phyloP scores from a whole-genome alignment of 1,139 yeast genomes.

The Geotrichum cucujoidarum region DNA sequence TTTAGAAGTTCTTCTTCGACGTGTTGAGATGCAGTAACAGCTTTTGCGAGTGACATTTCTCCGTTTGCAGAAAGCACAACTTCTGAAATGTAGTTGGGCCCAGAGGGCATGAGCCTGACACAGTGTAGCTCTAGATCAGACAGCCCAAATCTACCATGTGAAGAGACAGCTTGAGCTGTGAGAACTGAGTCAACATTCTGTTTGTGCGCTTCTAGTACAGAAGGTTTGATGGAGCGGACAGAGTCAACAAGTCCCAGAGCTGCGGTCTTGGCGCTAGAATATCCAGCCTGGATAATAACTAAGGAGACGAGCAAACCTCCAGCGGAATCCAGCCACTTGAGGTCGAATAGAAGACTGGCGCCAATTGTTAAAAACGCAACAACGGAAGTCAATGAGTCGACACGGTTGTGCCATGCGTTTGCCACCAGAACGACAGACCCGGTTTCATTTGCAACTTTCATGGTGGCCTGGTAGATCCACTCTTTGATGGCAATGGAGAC shows the following conservation, averaged over 20 bases:
- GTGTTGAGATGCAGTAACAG: constrained; percentile 3
- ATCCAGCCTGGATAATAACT: constrained; percentile 79
- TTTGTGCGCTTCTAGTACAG: constrained; percentile 22
- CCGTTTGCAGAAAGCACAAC: constrained; percentile 4
- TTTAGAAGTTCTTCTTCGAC: constrained; percentile 6
- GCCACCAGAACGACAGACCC: constrained; percentile 89
- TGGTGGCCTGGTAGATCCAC: constrained; percentile 76
- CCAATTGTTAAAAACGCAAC: constrained; percentile 88
- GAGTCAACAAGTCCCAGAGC: constrained; percentile 72
- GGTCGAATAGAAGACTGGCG: constrained; percentile 70
- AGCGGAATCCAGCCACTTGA: constrained; percentile 82
- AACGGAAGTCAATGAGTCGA: constrained; percentile 87
- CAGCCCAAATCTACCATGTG: constrained; percentile 6
- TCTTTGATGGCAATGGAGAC: constrained; percentile 85
- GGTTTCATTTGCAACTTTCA: constrained; percentile 66
- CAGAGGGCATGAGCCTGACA: constrained; percentile 58
- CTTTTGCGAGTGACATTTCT: constrained; percentile 3
- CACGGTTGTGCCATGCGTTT: constrained; percentile 98
- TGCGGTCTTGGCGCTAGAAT: constrained; percentile 64
- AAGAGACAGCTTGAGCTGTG: constrained; percentile 5
- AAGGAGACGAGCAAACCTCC: constrained; percentile 86
- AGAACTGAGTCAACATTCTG: constrained; percentile 23
- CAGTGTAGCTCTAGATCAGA: constrained; percentile 37
- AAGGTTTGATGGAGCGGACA: constrained; percentile 23
- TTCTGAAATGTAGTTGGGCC: constrained; percentile 48